Percentiles rank a stretch among this genome's conserved stretches.
Conservation (phyloP, 176 grass and related monocot genomes). For the Oryza australiensis region DNA sequence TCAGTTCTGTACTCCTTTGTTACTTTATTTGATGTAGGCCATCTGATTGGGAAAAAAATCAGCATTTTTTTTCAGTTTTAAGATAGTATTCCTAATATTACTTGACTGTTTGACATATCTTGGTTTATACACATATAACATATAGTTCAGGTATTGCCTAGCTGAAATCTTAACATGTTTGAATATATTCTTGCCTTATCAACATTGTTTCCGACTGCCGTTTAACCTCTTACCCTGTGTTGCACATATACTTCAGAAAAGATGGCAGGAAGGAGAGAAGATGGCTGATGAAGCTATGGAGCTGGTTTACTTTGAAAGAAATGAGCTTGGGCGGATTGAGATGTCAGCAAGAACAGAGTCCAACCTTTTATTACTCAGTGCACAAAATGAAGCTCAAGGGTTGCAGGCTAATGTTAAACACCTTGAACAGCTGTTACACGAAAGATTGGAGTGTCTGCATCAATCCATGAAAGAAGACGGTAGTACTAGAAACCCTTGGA, state of each 20-base stretch:
- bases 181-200: background rate
- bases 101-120: background rate
- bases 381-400: slow-evolving; percentile 45
- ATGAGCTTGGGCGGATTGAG: slow-evolving; percentile 35
- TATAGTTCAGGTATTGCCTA: background rate
- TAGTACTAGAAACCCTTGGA: background rate
- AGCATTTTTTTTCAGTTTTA: no score
- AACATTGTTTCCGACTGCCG: background rate
- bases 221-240: background rate
- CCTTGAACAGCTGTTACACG: slow-evolving; percentile 33
- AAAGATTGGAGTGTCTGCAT: slow-evolving; percentile 25
- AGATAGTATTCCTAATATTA: no score
- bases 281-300: slow-evolving; percentile 32
- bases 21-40: no score
- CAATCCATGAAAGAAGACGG: no score
- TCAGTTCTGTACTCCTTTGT: no score
- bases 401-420: slow-evolving; percentile 39
- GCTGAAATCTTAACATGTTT: background rate
- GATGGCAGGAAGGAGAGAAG: slow-evolving; percentile 38
- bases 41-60: no score
- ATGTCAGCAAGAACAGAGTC: slow-evolving; percentile 38
- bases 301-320: slow-evolving; percentile 37
- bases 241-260: slow-evolving; percentile 36
- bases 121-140: background rate
- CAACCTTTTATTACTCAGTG: slow-evolving; percentile 39